Percentiles rank a stretch among this genome's conserved stretches.
These are phyloP conservation scores for Limonium bicolor DNA, from an alignment of 148 eudicot genomes.

Conservation along the genomic window DNA sequence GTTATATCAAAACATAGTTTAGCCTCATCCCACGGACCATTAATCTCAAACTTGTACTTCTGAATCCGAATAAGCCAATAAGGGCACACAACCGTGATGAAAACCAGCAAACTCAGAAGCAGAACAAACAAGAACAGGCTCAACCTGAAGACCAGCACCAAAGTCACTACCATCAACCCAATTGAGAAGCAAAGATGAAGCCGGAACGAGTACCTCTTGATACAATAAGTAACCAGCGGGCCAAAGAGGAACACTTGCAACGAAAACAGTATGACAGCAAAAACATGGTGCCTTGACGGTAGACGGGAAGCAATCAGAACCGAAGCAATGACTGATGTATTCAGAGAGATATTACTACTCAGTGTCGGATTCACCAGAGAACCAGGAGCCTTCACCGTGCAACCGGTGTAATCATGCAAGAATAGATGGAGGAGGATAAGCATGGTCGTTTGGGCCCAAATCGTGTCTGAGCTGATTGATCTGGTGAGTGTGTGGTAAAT, in stretches of 20 bases:
- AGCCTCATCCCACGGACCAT: slow-evolving; percentile 99
- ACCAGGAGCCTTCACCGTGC: slow-evolving; percentile 61
- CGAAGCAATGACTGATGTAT: slow-evolving; percentile 90
- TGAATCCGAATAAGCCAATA: slow-evolving; percentile 90
- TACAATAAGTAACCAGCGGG: slow-evolving; percentile 60
- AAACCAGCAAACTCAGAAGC: slow-evolving; percentile 43
- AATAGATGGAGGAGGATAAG: slow-evolving; percentile 77
- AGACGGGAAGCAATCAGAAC: slow-evolving; percentile 92
- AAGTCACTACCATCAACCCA: slow-evolving; percentile 42
- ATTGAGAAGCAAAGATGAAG: slow-evolving; percentile 58
- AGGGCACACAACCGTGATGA: slow-evolving; percentile 69
- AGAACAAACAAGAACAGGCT: slow-evolving; percentile 49
- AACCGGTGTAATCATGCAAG: slow-evolving; percentile 81
- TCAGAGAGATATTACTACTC: slow-evolving; percentile 61
- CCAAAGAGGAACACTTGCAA: slow-evolving; percentile 89
- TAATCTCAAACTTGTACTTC: slow-evolving; percentile 85
- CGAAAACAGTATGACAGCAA: slow-evolving; percentile 70
- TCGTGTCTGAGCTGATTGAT: slow-evolving; percentile 83
- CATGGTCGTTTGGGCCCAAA: slow-evolving; percentile 61
- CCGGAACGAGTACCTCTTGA: slow-evolving; percentile 58
- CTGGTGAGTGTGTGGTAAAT: slow-evolving; percentile 91
- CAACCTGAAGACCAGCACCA: slow-evolving; percentile 36
- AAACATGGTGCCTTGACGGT: slow-evolving; percentile 82
- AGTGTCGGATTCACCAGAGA: slow-evolving; percentile 41
- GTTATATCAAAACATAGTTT: slow-evolving; percentile 76